These are phyloP conservation scores for Trypanosoma theileri DNA, from an alignment of 208 protist species.

Conservation along the genomic window DNA sequence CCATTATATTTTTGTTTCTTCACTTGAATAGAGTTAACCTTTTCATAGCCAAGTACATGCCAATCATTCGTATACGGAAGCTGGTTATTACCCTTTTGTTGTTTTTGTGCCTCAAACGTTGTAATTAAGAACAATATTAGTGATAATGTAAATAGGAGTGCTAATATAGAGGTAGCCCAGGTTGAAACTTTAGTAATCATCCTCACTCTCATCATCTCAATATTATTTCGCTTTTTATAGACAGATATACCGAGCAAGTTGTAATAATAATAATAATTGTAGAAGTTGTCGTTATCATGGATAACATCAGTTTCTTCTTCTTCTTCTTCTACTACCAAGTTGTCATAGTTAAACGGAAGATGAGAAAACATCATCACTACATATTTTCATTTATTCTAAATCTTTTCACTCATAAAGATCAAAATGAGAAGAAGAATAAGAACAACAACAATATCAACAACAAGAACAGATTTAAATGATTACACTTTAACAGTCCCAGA, in stretches of 20 bases:
- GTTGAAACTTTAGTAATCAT: neutral
- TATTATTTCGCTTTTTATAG: neutral
- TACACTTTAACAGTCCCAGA: too few species aligned
- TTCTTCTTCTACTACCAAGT: neutral
- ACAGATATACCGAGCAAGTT: neutral
- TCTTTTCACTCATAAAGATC: too few species aligned
- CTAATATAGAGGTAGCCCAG: neutral
- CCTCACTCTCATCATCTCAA: neutral
- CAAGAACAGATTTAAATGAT: too few species aligned
- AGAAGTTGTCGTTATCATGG: neutral
- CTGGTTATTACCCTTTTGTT: neutral
- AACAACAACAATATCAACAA: too few species aligned
- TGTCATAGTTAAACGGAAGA: too few species aligned
- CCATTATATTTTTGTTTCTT: neutral
- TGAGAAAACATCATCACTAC: too few species aligned
- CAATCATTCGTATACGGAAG: neutral
- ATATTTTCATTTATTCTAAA: too few species aligned
- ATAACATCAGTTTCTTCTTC: neutral
- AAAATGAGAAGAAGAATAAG: too few species aligned
- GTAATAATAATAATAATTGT: too few species aligned
- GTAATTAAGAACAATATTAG: conserved; percentile 10
- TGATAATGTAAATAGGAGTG: conserved; percentile 15
- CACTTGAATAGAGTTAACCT: neutral
- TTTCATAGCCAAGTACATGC: conserved; percentile 5
- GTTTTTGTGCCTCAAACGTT: neutral